Evolutionary conservation across 2,329 filamentous ascomycete species (phyloP).

Genomic region (Talaromyces sp.): DNA sequence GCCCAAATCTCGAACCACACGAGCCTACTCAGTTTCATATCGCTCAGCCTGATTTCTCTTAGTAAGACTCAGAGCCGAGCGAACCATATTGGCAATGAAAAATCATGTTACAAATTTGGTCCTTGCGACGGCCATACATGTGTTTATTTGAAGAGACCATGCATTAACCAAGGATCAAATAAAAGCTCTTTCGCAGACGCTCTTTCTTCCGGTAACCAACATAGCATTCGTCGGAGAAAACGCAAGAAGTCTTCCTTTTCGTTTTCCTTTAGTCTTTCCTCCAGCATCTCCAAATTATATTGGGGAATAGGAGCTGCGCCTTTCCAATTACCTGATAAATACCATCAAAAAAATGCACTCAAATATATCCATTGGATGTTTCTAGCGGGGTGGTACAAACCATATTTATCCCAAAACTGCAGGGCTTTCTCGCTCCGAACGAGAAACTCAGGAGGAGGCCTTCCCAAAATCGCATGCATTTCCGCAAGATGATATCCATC

Average conservation of each 20-base stretch:
- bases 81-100: too few species aligned
- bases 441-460: slow-evolving; percentile 14
- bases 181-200: slow-evolving; percentile 4
- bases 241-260: slow-evolving; percentile 8
- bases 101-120: neutral
- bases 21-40: too few species aligned
- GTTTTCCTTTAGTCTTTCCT: neutral
- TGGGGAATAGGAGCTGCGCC: slow-evolving; percentile 3
- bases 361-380: too few species aligned
- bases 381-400: neutral
- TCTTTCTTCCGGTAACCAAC: slow-evolving; percentile 9
- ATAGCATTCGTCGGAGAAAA: slow-evolving; percentile 6
- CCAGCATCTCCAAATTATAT: neutral
- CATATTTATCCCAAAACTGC: slow-evolving; percentile 19
- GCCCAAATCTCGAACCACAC: too few species aligned
- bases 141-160: neutral
- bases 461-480: slow-evolving; percentile 19
- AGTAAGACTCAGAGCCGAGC: too few species aligned
- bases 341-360: neutral
- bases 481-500: slow-evolving; percentile 20
- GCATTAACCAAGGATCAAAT: slow-evolving; percentile 22
- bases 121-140: neutral
- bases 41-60: too few species aligned
- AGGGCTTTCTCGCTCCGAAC: slow-evolving; percentile 1
- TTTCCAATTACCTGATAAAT: slow-evolving; percentile 11